phyloP scores from a whole-genome alignment of 352 stramenopile species.

The Lagenidium sp. region DNA sequence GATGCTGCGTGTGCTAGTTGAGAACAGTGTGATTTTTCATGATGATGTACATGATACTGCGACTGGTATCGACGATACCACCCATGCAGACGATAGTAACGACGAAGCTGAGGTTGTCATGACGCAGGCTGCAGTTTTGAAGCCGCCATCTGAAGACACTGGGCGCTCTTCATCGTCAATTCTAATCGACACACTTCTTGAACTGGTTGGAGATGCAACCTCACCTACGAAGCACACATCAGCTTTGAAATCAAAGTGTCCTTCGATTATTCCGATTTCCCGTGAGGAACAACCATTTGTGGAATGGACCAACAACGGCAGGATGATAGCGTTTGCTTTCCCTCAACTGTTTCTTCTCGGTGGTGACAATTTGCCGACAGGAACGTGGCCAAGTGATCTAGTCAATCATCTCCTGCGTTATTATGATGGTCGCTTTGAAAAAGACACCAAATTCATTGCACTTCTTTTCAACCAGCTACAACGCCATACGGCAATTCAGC shows the following conservation, averaged over 20 bases:
- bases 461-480: slow-evolving; percentile 8
- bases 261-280: slow-evolving; percentile 1
- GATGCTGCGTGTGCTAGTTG: neutral
- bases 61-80: neutral
- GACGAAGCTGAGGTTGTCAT: too few species aligned
- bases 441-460: neutral
- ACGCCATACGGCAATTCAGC: slow-evolving; percentile 1
- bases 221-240: neutral
- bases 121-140: neutral
- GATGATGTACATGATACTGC: neutral
- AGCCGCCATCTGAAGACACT: neutral
- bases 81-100: neutral
- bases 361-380: neutral
- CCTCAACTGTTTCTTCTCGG: slow-evolving; percentile 3
- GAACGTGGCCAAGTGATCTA: neutral
- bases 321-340: slow-evolving; percentile 1
- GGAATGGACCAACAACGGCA: slow-evolving; percentile 3
- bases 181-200: neutral
- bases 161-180: neutral
- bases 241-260: too few species aligned
- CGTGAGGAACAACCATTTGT: neutral
- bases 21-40: neutral
- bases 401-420: slow-evolving; percentile 1
- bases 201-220: neutral
- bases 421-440: slow-evolving; percentile 8